These are phyloP conservation scores for Aspergillus bombycis DNA, from an alignment of 2,329 filamentous ascomycete species.

Conservation along the genomic window DNA sequence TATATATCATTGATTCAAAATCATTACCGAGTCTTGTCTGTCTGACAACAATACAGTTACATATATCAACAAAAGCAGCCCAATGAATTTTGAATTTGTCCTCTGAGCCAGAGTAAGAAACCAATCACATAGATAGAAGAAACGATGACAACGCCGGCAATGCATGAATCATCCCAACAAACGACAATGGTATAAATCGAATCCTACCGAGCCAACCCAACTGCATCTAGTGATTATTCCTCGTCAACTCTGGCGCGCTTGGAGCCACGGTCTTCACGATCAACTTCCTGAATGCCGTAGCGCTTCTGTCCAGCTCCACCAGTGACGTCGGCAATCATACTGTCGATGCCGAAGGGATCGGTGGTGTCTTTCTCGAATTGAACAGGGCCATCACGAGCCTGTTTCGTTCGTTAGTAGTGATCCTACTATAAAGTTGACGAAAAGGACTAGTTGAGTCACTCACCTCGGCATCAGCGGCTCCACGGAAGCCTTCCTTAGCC, in stretches of 20 bases:
- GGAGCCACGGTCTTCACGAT: slow-evolving; percentile 38
- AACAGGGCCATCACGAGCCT: slow-evolving; percentile 85
- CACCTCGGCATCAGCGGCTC: slow-evolving; percentile 76
- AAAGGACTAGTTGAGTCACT: slow-evolving; percentile 32
- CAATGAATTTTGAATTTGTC: neutral
- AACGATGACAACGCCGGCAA: neutral
- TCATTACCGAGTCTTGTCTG: neutral
- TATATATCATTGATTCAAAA: neutral
- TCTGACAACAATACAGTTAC: neutral
- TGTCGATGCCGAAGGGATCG: slow-evolving; percentile 93
- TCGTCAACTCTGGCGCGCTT: slow-evolving; percentile 82
- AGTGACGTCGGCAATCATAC: slow-evolving; percentile 82
- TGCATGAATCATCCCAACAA: slow-evolving; percentile 5
- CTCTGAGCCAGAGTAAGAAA: neutral
- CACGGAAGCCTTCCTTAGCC: slow-evolving; percentile 84
- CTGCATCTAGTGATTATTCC: slow-evolving; percentile 46
- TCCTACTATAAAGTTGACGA: neutral
- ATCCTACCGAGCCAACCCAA: slow-evolving; percentile 4
- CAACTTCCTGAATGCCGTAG: slow-evolving; percentile 48
- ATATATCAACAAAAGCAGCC: neutral
- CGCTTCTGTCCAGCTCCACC: slow-evolving; percentile 51
- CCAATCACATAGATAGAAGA: neutral
- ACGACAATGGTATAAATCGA: slow-evolving; percentile 14
- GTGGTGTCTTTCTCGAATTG: slow-evolving; percentile 89
- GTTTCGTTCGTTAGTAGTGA: slow-evolving; percentile 7